A percentile compares a stretch with the other conserved stretches of the same genome.
These are phyloP conservation scores for Blepharisma japonicum DNA, from an alignment of 73 alveolate genomes.

Conservation along the genomic window DNA sequence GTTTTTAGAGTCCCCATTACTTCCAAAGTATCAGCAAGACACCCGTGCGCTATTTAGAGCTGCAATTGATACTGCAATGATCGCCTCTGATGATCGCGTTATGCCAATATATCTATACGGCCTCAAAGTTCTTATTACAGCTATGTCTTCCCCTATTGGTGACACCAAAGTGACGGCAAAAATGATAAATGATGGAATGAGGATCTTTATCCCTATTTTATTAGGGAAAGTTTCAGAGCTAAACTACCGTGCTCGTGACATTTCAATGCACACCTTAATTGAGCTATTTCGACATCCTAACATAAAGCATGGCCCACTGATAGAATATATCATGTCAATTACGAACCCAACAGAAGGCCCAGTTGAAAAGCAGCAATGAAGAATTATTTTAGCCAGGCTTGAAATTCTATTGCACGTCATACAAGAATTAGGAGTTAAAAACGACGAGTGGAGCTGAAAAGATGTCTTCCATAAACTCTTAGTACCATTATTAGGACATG, in stretches of 20 bases:
- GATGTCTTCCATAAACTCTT: constrained; percentile 77
- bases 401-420: constrained; percentile 81
- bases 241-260: constrained; percentile 91
- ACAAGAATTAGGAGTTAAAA: constrained; percentile 88
- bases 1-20: constrained; percentile 83
- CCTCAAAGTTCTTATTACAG: constrained; percentile 75
- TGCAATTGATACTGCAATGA: constrained; percentile 82
- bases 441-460: constrained; percentile 84
- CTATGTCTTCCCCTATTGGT: constrained; percentile 92
- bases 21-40: constrained; percentile 78
- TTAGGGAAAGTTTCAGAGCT: constrained; percentile 89
- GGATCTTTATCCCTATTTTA: constrained; percentile 79
- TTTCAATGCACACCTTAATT: constrained; percentile 74
- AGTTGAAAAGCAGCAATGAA: constrained; percentile 92
- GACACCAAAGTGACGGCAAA: constrained; percentile 91
- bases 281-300: constrained; percentile 91
- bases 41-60: constrained; percentile 86
- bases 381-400: constrained; percentile 84
- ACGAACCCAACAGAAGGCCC: constrained; percentile 87
- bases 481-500: constrained; percentile 85
- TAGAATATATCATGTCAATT: constrained; percentile 86
- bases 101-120: constrained; percentile 89
- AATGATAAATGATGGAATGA: constrained; percentile 75
- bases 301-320: constrained; percentile 79
- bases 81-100: constrained; percentile 90